Base-by-base conservation (phyloP, 2,329 filamentous ascomycete genomes). In the Aspergillus spinulosporus region DNA sequence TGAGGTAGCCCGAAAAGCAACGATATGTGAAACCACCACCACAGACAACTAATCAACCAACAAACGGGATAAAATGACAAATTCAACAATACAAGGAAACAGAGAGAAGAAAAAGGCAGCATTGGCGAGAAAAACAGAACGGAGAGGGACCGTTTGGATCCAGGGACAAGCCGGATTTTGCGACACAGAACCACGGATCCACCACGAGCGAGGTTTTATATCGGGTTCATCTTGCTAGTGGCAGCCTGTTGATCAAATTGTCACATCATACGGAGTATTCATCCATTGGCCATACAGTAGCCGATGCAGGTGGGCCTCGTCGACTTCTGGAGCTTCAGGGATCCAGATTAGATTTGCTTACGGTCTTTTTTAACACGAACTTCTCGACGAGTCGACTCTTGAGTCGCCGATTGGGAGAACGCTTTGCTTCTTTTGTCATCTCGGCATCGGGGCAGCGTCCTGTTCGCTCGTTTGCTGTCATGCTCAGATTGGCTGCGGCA, bases 131-230 rank as follows among this genome's bases (percentile, higher is more conserved):
- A 52, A 15, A 44, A 14, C 3, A 21, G 28, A 44, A 42, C 34
- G 49, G 39, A 40, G 26, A 36, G 26, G 46, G 34, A 14, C 39
- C 32, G 32, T 42, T 36, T 12, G 9, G 46, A 59, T 46, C 42
- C 46, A 54, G 56, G 56, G 52, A 53, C 55, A 45, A 57, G 46
- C 47, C 50, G 43, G 48, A 49, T 52, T 52, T 47, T 43, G 42
- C 42, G 42, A 52, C 45, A 49, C 51, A 55, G 58, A 60, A 60
- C 58, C 55, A 60, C 39, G 55, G 53, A 52, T 59, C 57, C 58
- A 59, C 54, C 31, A 21, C 21, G 21, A 21, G 29, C 37, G 14
- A 48, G 45, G 34, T 34, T 52, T 57, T 57, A 52, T 52, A 52
- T 44, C 28, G 44, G 21, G 21, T 21, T 21, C 21, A 21, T 21